Conservation (phyloP, 495 filamentous ascomycete genomes). For the Penicillium salamii region DNA sequence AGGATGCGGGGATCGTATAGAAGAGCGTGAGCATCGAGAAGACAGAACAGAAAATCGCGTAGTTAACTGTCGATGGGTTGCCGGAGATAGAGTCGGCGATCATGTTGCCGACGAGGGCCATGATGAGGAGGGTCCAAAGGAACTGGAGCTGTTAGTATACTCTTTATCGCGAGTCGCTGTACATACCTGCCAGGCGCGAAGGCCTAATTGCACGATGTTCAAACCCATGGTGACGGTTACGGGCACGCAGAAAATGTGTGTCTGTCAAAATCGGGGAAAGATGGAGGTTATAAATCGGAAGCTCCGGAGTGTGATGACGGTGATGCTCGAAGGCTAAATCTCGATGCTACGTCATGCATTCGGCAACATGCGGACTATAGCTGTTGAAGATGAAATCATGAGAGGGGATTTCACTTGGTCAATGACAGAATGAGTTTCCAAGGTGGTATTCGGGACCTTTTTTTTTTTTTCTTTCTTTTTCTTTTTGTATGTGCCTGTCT, state of each 20-base stretch:
- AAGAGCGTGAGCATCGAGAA: slow-evolving; percentile 64
- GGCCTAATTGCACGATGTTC: slow-evolving; percentile 31
- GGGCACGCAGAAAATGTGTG: background rate
- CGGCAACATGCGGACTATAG: slow-evolving; percentile 18
- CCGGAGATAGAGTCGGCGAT: slow-evolving; percentile 53
- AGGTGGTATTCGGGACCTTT: background rate
- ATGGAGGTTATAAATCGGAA: slow-evolving; percentile 30
- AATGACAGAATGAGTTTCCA: slow-evolving; percentile 8
- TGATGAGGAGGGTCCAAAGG: slow-evolving; percentile 63
- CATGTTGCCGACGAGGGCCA: slow-evolving; percentile 68
- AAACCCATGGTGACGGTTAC: slow-evolving; percentile 23
- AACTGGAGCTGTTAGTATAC: slow-evolving; percentile 42
- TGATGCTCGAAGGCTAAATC: slow-evolving; percentile 7
- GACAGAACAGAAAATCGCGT: slow-evolving; percentile 61
- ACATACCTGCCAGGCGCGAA: slow-evolving; percentile 41
- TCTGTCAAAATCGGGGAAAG: no score
- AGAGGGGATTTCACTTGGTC: slow-evolving; percentile 9
- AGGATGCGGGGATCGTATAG: slow-evolving; percentile 56
- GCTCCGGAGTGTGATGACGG: slow-evolving; percentile 34
- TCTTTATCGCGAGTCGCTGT: background rate
- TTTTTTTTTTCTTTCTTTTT: background rate
- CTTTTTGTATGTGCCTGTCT: background rate
- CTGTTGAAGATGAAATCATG: slow-evolving; percentile 6
- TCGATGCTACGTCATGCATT: slow-evolving; percentile 38
- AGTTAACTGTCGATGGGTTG: slow-evolving; percentile 58